These are phyloP conservation scores for Dichomitus squalens DNA, from an alignment of 1,284 basidiomycete genomes.

Conservation along the genomic window DNA sequence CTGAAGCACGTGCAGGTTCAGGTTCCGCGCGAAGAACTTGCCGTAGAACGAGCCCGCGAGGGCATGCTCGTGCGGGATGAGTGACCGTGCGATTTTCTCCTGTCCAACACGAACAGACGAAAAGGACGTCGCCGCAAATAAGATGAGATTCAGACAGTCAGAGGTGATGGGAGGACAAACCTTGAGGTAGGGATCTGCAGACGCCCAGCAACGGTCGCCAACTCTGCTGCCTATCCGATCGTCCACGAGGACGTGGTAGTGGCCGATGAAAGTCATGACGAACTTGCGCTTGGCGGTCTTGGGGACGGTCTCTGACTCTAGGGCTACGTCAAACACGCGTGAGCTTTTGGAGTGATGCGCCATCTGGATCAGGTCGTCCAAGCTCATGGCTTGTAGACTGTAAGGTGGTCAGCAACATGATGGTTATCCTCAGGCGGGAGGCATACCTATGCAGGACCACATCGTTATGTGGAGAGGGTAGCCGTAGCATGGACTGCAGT, in stretches of 20 bases:
- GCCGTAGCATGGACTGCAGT: constrained; percentile 77
- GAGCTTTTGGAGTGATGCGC: constrained; percentile 78
- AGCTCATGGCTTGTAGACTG: constrained; percentile 45
- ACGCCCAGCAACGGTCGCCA: constrained; percentile 85
- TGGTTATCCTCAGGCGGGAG: neutral
- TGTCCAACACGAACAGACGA: constrained; percentile 31
- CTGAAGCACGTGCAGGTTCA: constrained; percentile 80
- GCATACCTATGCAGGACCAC: constrained; percentile 68
- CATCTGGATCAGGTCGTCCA: constrained; percentile 65
- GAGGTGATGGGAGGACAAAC: constrained; percentile 45
- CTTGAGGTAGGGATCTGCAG: constrained; percentile 88
- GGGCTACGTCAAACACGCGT: constrained; percentile 77
- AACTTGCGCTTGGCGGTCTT: constrained; percentile 72
- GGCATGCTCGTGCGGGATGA: constrained; percentile 69
- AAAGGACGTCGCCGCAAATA: neutral
- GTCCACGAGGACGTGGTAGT: constrained; percentile 79
- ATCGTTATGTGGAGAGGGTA: constrained; percentile 66
- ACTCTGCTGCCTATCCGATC: constrained; percentile 89
- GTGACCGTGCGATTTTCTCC: constrained; percentile 88
- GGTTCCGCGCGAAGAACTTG: constrained; percentile 80
- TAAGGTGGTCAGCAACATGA: neutral
- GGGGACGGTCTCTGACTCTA: constrained; percentile 71
- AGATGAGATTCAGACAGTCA: neutral
- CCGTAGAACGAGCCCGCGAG: constrained; percentile 82
- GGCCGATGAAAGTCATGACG: constrained; percentile 73